Evolutionary conservation across 768 basidiomycete genomes (phyloP).

Genomic region (Lentinus brumalis): DNA sequence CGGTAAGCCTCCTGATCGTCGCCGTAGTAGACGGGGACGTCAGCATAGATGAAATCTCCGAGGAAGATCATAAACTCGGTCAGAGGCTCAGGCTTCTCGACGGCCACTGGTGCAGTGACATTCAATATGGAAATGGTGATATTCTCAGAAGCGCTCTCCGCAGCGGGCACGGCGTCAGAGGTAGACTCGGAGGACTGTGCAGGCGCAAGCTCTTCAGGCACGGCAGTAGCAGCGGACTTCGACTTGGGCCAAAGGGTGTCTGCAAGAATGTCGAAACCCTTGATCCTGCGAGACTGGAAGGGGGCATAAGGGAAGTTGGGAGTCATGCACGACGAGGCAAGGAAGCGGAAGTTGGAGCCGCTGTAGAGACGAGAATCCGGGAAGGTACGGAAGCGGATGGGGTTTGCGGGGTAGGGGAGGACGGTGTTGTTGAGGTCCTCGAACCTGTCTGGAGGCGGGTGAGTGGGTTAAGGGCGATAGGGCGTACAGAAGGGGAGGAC

Average conservation of each 20-base stretch:
- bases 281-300: conserved; percentile 51
- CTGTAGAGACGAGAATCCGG: conserved; percentile 63
- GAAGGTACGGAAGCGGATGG: conserved; percentile 70
- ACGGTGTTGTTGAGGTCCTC: conserved; percentile 42
- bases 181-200: not conserved
- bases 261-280: conserved; percentile 66
- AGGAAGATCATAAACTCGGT: conserved; percentile 68
- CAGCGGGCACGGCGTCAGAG: not conserved
- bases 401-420: conserved; percentile 50
- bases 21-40: conserved; percentile 65
- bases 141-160: conserved; percentile 5
- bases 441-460: conserved; percentile 41
- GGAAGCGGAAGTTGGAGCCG: conserved; percentile 65
- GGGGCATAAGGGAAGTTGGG: conserved; percentile 78
- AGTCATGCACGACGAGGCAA: conserved; percentile 65
- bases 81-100: conserved; percentile 24
- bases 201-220: not conserved
- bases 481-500: conserved; percentile 25
- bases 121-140: conserved; percentile 3
- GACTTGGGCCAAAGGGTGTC: conserved; percentile 46
- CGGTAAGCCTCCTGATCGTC: conserved; percentile 59
- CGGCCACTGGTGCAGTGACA: not conserved
- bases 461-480: not conserved
- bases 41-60: conserved; percentile 78
- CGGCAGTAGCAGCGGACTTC: not conserved